phyloP scores from a whole-genome alignment of 2,329 filamentous ascomycete genomes.

The Cytospora piceae region DNA sequence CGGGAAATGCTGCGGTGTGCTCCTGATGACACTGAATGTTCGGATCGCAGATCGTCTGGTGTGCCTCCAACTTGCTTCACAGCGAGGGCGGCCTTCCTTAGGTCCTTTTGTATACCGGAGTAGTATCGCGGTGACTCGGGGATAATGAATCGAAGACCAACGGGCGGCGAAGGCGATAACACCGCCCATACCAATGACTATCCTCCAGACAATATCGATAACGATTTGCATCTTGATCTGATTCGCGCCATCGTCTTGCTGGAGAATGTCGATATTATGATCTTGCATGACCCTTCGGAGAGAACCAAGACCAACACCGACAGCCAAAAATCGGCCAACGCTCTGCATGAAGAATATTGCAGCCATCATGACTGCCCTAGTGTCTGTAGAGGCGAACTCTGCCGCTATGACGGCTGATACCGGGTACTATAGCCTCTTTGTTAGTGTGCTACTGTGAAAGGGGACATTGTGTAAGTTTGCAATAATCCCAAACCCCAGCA shows the following conservation, averaged over 20 bases:
- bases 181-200: constrained; percentile 52
- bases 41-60: constrained; percentile 8
- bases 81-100: constrained; percentile 28
- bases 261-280: background rate
- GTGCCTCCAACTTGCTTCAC: constrained; percentile 15
- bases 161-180: constrained; percentile 50
- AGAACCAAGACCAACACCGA: constrained; percentile 29
- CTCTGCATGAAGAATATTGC: constrained; percentile 38
- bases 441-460: background rate
- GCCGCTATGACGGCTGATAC: constrained; percentile 38
- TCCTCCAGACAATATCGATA: constrained; percentile 54
- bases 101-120: constrained; percentile 30
- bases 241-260: constrained; percentile 14
- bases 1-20: background rate
- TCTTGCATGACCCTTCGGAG: constrained; percentile 14
- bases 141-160: constrained; percentile 53
- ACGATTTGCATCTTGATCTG: constrained; percentile 33
- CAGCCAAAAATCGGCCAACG: constrained; percentile 32
- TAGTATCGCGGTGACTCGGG: constrained; percentile 51
- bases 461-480: background rate
- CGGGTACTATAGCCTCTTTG: constrained; percentile 34
- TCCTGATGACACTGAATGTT: constrained; percentile 8
- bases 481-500: constrained; percentile 36
- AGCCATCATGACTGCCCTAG: constrained; percentile 36
- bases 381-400: constrained; percentile 37